phyloP scores from a whole-genome alignment of 345 rosid species.

The Eucalyptus curtisii region DNA sequence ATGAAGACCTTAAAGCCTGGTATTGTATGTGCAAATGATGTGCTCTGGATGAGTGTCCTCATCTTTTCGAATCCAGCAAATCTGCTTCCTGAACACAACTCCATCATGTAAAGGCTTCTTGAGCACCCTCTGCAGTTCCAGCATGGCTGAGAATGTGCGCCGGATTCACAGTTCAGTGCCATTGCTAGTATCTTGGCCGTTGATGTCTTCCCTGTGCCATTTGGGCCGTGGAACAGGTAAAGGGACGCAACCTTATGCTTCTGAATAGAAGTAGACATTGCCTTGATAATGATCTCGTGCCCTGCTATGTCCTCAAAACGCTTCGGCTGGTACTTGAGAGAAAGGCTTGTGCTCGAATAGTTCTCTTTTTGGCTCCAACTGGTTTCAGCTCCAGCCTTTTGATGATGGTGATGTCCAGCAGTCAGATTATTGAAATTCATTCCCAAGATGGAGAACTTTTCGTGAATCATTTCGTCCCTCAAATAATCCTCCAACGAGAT shows the following conservation, averaged over 20 bases:
- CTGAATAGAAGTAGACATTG: slow-evolving; percentile 3
- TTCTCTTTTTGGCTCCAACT: not conserved
- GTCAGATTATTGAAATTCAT: not conserved
- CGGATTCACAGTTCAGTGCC: slow-evolving; percentile 12
- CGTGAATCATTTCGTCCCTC: not conserved
- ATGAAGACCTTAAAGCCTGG: slow-evolving; percentile 15
- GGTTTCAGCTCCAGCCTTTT: not conserved
- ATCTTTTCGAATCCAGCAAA: slow-evolving; percentile 10
- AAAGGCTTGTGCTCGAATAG: not conserved
- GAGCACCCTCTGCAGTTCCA: slow-evolving; percentile 18
- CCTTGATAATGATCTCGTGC: slow-evolving; percentile 5
- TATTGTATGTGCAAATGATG: slow-evolving; percentile 5
- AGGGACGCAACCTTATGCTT: slow-evolving; percentile 1
- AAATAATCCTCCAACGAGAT: not conserved
- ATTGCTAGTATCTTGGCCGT: slow-evolving; percentile 7
- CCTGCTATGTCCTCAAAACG: slow-evolving; percentile 11
- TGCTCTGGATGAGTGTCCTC: slow-evolving; percentile 13
- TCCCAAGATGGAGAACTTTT: not conserved
- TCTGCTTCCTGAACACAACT: slow-evolving; percentile 9
- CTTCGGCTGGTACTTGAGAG: slow-evolving; percentile 17
- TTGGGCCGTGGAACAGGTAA: slow-evolving; percentile 24
- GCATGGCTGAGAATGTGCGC: slow-evolving; percentile 2
- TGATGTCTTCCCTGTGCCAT: slow-evolving; percentile 22
- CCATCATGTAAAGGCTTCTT: slow-evolving; percentile 9
- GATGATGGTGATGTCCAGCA: not conserved